phyloP scores from a whole-genome alignment of 2,329 filamentous ascomycete species.

The Aspergillus fischeri region DNA sequence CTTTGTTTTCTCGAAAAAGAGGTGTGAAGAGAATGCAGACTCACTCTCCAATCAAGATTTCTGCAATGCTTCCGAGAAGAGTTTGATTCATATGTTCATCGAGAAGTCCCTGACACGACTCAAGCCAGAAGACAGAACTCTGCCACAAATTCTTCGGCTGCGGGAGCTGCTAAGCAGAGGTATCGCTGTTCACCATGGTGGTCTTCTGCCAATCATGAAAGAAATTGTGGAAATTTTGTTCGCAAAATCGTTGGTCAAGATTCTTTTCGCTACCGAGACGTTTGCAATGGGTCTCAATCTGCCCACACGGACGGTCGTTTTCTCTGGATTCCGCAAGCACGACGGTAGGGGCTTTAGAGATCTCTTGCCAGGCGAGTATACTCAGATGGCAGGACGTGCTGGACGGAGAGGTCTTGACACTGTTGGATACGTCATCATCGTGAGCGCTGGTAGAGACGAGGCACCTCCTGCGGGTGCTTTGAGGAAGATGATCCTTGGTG shows the following conservation, averaged over 20 bases:
- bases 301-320: conserved; percentile 92
- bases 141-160: conserved; percentile 90
- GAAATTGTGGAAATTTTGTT: conserved; percentile 97
- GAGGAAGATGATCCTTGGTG: conserved; percentile 90
- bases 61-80: conserved; percentile 89
- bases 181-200: conserved; percentile 94
- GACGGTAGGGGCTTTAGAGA: conserved; percentile 91
- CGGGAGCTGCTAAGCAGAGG: conserved; percentile 81
- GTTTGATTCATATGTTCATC: conserved; percentile 94
- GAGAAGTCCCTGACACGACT: conserved; percentile 89
- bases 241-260: conserved; percentile 89
- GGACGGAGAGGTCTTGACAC: conserved; percentile 88
- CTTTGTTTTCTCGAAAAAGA: conserved; percentile 97
- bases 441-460: conserved; percentile 74
- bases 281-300: conserved; percentile 98
- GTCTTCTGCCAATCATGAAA: conserved; percentile 91
- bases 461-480: conserved; percentile 80
- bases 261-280: conserved; percentile 95
- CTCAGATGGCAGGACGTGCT: conserved; percentile 95
- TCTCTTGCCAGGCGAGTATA: conserved; percentile 90
- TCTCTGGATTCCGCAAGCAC: conserved; percentile 94
- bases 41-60: conserved; percentile 94
- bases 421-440: conserved; percentile 91
- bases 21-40: conserved; percentile 95
- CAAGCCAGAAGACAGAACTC: conserved; percentile 78